Evolutionary conservation across 331 rosid species (phyloP).

Genomic region (Arachis monticola): DNA sequence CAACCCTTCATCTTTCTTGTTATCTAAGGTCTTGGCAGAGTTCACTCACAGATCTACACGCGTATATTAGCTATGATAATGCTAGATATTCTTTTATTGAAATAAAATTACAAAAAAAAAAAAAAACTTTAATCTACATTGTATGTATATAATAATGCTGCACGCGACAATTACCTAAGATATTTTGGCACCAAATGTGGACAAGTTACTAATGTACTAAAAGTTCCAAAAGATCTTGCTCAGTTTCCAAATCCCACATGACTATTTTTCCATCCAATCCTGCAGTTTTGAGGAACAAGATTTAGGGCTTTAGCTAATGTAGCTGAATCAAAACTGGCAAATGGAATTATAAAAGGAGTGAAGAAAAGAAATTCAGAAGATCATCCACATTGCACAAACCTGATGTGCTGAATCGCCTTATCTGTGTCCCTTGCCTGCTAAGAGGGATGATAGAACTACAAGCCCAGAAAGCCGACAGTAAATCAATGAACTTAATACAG

Average conservation of each 20-base stretch:
- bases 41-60: too few relatives aligned
- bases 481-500: constrained; percentile 21
- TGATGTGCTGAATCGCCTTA: constrained; percentile 89
- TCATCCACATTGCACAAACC: constrained; percentile 57
- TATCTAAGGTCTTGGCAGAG: too few relatives aligned
- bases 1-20: too few relatives aligned
- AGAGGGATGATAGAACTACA: constrained; percentile 78
- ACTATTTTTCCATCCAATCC: constrained; percentile 92
- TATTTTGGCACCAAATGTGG: constrained; percentile 32
- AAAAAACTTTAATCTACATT: constrained; percentile 37
- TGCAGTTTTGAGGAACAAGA: constrained; percentile 38
- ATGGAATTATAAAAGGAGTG: constrained; percentile 12
- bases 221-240: constrained; percentile 64
- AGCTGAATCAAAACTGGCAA: neutral
- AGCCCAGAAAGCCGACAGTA: constrained; percentile 35
- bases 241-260: constrained; percentile 86
- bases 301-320: constrained; percentile 30
- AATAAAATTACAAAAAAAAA: constrained; percentile 12
- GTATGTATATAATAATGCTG: constrained; percentile 31
- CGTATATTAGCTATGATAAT: too few relatives aligned
- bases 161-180: constrained; percentile 33
- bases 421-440: constrained; percentile 50
- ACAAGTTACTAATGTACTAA: constrained; percentile 39
- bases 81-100: too few relatives aligned
- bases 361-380: constrained; percentile 3